A percentile compares a stretch with the other conserved stretches of the same genome.
These are phyloP conservation scores for Heracleum sosnowskyi DNA, from an alignment of 129 eudicot species.

Conservation along the genomic window DNA sequence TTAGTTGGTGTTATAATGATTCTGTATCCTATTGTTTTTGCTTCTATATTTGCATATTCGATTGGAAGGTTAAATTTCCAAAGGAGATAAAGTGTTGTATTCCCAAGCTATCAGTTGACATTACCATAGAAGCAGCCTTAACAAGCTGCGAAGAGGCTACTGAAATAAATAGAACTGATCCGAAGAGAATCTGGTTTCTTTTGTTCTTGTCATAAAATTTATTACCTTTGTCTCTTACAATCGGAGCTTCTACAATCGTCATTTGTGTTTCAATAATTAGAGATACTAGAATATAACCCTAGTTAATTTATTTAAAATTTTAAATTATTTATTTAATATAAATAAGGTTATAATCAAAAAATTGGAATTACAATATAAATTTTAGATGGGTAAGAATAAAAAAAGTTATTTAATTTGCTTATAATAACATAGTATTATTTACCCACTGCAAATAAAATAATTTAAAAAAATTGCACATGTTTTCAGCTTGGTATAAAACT, in stretches of 20 bases:
- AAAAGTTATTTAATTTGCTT: too few relatives aligned
- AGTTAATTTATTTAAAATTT: too few relatives aligned
- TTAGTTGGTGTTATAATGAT: constrained; percentile 31
- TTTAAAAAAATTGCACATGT: too few relatives aligned
- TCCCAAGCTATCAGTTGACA: background rate
- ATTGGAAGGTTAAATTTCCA: constrained; percentile 55
- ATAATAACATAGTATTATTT: too few relatives aligned
- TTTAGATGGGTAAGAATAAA: too few relatives aligned
- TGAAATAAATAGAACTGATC: background rate
- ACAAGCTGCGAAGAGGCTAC: background rate
- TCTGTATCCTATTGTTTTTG: constrained; percentile 40
- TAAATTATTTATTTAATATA: too few relatives aligned
- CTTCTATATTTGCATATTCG: constrained; percentile 40
- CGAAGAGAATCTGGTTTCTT: background rate
- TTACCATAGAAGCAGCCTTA: background rate
- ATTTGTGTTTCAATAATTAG: too few relatives aligned
- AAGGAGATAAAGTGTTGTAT: constrained; percentile 26
- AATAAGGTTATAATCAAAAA: too few relatives aligned
- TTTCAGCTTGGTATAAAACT: too few relatives aligned
- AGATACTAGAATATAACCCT: too few relatives aligned
- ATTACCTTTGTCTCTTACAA: background rate
- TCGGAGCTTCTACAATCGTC: background rate
- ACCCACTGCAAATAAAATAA: too few relatives aligned
- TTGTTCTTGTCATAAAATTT: background rate
- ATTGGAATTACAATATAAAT: too few relatives aligned